Evolutionary conservation across 2,329 filamentous ascomycete species (phyloP).

Genomic region (Neonectria neomacrospora): DNA sequence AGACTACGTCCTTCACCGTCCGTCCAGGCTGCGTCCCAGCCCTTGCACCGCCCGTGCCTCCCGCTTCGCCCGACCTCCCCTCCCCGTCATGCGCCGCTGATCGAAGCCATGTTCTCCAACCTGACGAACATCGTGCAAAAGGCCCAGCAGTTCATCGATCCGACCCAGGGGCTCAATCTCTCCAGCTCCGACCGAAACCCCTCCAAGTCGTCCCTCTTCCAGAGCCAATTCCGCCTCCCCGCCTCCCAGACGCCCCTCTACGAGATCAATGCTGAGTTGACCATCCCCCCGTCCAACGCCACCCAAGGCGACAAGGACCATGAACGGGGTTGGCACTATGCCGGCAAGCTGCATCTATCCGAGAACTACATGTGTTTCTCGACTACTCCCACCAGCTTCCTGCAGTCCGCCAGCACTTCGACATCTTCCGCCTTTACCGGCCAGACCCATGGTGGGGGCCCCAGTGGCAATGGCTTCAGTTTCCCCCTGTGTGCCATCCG

Average conservation of each 20-base stretch:
- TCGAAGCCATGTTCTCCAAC: conserved; percentile 67
- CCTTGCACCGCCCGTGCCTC: conserved; percentile 28
- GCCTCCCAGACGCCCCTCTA: conserved; percentile 91
- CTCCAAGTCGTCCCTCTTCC: conserved; percentile 92
- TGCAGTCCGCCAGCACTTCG: conserved; percentile 80
- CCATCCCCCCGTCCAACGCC: conserved; percentile 78
- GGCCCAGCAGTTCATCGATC: conserved; percentile 94
- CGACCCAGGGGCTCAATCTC: conserved; percentile 79
- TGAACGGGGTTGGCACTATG: conserved; percentile 85
- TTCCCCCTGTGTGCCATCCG: conserved; percentile 92
- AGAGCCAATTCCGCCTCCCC: conserved; percentile 95
- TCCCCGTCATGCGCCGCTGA: conserved; percentile 54
- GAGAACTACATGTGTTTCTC: conserved; percentile 98
- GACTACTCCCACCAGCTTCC: conserved; percentile 88
- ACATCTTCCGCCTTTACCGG: conserved; percentile 89
- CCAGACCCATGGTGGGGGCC: conserved; percentile 91
- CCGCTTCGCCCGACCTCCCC: conserved; percentile 27
- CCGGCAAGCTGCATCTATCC: conserved; percentile 91
- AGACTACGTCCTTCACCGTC: neutral
- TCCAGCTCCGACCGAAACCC: conserved; percentile 82
- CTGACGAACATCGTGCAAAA: conserved; percentile 88
- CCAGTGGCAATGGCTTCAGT: conserved; percentile 94
- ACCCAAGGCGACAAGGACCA: conserved; percentile 77
- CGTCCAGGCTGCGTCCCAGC: conserved; percentile 23
- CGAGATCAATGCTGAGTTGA: conserved; percentile 96